A percentile compares a stretch with the other conserved stretches of the same genome.
Conservation (phyloP, 805 yeast genomes). For the Candida namnaoensis region DNA sequence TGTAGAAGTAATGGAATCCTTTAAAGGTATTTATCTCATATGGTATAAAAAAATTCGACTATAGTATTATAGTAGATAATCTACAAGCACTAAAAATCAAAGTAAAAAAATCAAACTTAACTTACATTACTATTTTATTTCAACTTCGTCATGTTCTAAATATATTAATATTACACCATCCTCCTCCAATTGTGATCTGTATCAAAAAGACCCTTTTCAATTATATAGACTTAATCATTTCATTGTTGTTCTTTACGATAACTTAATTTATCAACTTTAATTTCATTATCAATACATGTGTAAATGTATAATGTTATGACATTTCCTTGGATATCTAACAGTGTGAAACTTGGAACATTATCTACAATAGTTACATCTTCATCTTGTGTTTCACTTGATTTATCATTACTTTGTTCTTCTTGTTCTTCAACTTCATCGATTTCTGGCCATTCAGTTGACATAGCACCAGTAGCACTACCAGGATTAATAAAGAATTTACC, state of each 20-base stretch:
- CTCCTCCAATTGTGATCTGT: no score
- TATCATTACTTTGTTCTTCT: conserved; percentile 10
- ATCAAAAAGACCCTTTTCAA: no score
- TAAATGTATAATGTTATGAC: conserved; percentile 80
- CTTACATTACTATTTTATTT: no score
- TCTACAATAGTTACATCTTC: conserved; percentile 12
- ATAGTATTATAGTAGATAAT: no score
- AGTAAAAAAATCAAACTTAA: no score
- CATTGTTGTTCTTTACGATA: conserved; percentile 39
- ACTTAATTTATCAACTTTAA: conserved; percentile 82
- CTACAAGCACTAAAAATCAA: no score
- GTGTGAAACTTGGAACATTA: conserved; percentile 74
- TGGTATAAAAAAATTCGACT: no score
- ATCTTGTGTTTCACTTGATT: conserved; percentile 14
- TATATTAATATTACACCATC: no score
- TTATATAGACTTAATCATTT: neutral
- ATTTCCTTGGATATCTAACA: conserved; percentile 76
- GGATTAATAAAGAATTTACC: conserved; percentile 94
- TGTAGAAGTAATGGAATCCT: no score
- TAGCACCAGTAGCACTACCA: conserved; percentile 95
- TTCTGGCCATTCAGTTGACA: conserved; percentile 53
- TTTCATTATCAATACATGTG: conserved; percentile 71
- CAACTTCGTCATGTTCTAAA: no score
- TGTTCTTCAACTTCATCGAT: conserved; percentile 34
- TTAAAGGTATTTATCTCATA: no score